Conservation (phyloP, 2,329 filamentous ascomycete genomes). For the Fusarium luffae region DNA sequence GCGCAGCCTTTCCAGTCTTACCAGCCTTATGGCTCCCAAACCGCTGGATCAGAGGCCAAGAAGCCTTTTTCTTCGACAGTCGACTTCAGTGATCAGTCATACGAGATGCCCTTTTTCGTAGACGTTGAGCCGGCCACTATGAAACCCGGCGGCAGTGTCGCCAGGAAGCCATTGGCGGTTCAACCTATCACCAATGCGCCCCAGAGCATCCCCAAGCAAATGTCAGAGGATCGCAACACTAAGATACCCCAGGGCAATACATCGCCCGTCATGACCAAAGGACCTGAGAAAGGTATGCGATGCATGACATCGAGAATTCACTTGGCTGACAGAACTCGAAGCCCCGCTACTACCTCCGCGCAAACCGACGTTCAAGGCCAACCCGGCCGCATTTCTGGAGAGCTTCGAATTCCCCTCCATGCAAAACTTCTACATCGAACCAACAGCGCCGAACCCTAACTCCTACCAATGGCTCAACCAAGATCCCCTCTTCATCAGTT, state of each 20-base stretch:
- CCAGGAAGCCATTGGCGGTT: background rate
- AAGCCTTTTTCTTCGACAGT: constrained; percentile 2
- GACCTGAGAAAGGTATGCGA: background rate
- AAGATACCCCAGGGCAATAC: background rate
- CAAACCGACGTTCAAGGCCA: background rate
- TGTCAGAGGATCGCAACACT: background rate
- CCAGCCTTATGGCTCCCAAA: background rate
- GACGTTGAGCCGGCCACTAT: too few relatives aligned
- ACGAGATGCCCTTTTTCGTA: background rate
- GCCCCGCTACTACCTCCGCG: background rate
- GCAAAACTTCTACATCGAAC: background rate
- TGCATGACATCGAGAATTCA: accelerated
- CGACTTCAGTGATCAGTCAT: constrained; percentile 8
- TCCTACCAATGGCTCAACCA: background rate
- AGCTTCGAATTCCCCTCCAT: background rate
- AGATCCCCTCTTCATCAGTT: background rate
- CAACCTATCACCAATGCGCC: background rate
- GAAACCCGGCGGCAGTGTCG: background rate
- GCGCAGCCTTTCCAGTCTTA: background rate
- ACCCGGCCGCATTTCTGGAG: background rate
- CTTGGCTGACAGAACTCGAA: background rate
- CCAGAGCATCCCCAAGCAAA: background rate
- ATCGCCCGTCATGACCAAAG: background rate
- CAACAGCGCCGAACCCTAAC: accelerated
- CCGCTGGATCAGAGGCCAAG: background rate